phyloP scores from a whole-genome alignment of 331 rosid genomes.

The Telfairia occidentalis region DNA sequence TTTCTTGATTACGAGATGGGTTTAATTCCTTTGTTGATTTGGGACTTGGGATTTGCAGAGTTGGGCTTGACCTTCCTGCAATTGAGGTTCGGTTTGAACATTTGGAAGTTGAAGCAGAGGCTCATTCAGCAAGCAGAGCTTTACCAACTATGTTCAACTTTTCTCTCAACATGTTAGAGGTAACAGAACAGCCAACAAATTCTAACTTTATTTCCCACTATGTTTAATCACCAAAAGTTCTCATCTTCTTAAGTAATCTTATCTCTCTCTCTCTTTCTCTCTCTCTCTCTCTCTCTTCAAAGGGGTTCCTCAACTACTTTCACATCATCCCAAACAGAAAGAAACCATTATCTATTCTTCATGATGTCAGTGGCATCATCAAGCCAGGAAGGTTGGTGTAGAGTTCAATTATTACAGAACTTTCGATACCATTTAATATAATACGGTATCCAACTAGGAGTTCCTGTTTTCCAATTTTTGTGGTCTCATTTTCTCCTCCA shows the following conservation, averaged over 20 bases:
- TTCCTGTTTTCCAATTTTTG: too few relatives aligned
- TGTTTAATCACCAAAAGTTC: background rate
- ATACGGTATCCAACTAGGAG: too few relatives aligned
- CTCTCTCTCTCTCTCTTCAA: background rate
- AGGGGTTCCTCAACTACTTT: slow-evolving; percentile 5
- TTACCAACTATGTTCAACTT: slow-evolving; percentile 28
- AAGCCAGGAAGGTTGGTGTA: slow-evolving; percentile 27
- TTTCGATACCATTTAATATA: too few relatives aligned
- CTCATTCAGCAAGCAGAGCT: slow-evolving; percentile 31
- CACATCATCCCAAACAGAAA: slow-evolving; percentile 3
- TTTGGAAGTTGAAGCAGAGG: slow-evolving; percentile 17
- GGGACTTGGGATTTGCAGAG: slow-evolving; percentile 13
- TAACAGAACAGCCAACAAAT: slow-evolving; percentile 3
- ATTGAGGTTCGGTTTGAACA: slow-evolving; percentile 29
- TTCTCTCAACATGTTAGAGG: slow-evolving; percentile 21
- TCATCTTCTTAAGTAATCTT: background rate
- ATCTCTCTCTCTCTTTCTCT: background rate
- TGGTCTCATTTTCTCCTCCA: too few relatives aligned
- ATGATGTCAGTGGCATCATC: slow-evolving; percentile 24
- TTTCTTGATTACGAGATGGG: background rate
- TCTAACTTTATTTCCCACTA: background rate
- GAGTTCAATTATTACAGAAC: too few relatives aligned
- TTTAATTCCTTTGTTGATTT: background rate
- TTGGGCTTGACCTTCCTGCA: slow-evolving; percentile 26
- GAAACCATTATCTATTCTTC: slow-evolving; percentile 19